Evolutionary conservation across 2,329 filamentous ascomycete species (phyloP).

Genomic region (Colletotrichum salicis): DNA sequence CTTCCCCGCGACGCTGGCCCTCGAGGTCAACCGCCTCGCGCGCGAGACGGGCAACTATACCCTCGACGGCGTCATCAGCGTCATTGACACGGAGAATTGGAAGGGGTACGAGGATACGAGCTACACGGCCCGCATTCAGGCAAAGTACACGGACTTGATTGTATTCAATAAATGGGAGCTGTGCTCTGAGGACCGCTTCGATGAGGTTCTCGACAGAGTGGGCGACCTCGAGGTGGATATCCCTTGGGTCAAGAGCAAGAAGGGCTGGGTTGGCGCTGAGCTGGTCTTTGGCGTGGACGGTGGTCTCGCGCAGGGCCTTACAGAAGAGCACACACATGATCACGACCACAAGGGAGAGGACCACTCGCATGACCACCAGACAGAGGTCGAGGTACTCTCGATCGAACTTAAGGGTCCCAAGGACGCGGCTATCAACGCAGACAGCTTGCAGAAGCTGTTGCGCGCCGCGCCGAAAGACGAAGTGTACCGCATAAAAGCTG

Average conservation of each 20-base stretch:
- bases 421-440: constrained; percentile 60
- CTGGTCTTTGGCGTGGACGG: constrained; percentile 90
- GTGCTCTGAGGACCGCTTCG: constrained; percentile 77
- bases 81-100: constrained; percentile 97
- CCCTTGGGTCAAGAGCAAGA: constrained; percentile 86
- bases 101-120: constrained; percentile 90
- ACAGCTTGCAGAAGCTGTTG: constrained; percentile 75
- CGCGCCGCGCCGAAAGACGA: constrained; percentile 87
- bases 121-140: constrained; percentile 89
- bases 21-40: constrained; percentile 86
- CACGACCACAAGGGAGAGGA: constrained; percentile 46
- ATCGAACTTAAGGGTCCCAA: constrained; percentile 69
- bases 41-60: constrained; percentile 77
- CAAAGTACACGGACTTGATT: constrained; percentile 88
- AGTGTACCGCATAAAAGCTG: constrained; percentile 91
- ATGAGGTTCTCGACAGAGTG: constrained; percentile 80
- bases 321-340: constrained; percentile 51
- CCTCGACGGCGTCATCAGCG: constrained; percentile 88
- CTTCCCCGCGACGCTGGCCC: constrained; percentile 87
- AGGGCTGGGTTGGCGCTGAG: constrained; percentile 80
- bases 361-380: constrained; percentile 71
- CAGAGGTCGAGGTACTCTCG: constrained; percentile 92
- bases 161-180: constrained; percentile 94
- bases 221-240: constrained; percentile 84
- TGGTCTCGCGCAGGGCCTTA: constrained; percentile 72